Evolutionary conservation across 2,329 filamentous ascomycete species (phyloP).

Genomic region (Xylariaceae sp.): DNA sequence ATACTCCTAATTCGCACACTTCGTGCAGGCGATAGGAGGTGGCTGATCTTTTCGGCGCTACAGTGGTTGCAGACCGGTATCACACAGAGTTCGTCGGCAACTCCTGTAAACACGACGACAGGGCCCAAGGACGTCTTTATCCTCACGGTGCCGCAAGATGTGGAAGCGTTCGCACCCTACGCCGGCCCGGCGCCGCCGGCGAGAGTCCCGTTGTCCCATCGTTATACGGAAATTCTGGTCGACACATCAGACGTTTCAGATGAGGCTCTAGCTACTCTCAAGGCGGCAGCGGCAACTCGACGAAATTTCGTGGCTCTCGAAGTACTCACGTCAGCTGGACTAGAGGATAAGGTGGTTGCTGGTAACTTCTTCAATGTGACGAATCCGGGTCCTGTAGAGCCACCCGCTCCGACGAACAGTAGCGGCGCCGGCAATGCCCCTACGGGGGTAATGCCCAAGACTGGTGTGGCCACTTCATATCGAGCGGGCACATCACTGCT

Average conservation of each 20-base stretch:
- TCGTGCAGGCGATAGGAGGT: no score
- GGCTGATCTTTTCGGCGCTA: no score
- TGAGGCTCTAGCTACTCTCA: conserved; percentile 21
- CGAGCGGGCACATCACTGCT: conserved; percentile 21
- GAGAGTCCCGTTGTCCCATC: conserved; percentile 26
- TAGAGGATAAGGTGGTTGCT: conserved; percentile 30
- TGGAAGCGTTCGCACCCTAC: conserved; percentile 25
- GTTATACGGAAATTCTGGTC: conserved; percentile 29
- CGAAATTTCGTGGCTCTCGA: conserved; percentile 22
- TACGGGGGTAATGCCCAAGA: conserved; percentile 9
- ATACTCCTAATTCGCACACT: no score
- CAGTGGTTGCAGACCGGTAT: conserved; percentile 39
- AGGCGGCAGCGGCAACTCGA: conserved; percentile 23
- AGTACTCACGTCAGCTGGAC: conserved; percentile 25
- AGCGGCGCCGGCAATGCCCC: conserved; percentile 13
- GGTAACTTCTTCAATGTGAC: conserved; percentile 33
- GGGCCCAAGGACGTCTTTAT: conserved; percentile 20
- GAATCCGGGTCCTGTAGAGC: conserved; percentile 23
- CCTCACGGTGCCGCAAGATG: conserved; percentile 18
- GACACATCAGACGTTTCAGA: conserved; percentile 26
- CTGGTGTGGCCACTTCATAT: conserved; percentile 16
- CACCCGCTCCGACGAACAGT: conserved; percentile 13
- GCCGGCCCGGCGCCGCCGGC: conserved; percentile 27
- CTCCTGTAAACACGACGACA: conserved; percentile 18
- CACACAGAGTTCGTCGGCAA: conserved; percentile 22